phyloP scores from a whole-genome alignment of 192 early-diverging fungal genomes.

The Piromyces sp. region DNA sequence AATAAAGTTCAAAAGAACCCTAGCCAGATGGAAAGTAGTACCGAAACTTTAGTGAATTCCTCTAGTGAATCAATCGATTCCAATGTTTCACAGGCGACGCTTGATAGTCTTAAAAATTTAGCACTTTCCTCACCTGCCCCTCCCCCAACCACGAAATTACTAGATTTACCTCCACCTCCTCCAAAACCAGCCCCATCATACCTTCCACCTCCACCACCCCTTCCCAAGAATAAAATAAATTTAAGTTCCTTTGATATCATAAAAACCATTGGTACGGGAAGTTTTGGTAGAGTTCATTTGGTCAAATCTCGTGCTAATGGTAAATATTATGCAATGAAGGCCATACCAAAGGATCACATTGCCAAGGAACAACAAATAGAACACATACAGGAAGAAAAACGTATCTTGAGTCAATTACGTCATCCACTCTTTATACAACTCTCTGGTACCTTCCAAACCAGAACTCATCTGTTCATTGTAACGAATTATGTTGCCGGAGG shows the following conservation, averaged over 20 bases:
- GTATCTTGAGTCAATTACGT: background rate
- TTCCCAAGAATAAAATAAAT: background rate
- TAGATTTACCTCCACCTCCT: background rate
- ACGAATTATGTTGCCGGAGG: conserved; percentile 40
- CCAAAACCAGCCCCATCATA: background rate
- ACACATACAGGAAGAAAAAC: background rate
- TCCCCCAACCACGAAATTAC: background rate
- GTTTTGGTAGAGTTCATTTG: background rate
- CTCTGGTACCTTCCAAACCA: conserved; percentile 29
- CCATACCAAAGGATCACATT: background rate
- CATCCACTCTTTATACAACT: conserved; percentile 21
- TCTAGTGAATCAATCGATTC: background rate
- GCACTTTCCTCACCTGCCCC: background rate
- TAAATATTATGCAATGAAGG: background rate
- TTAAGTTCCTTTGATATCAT: background rate
- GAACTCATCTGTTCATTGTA: conserved; percentile 30
- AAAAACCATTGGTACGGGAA: background rate
- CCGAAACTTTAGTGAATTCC: background rate
- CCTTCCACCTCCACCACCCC: background rate
- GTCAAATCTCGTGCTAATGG: background rate
- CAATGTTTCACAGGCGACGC: too few relatives aligned
- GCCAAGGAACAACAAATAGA: background rate
- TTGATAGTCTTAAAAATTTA: background rate
- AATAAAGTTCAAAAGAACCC: background rate
- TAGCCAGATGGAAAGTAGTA: background rate